Evolutionary conservation across 305 asterid genomes (phyloP).

Genomic region (Fraxinus sp.): DNA sequence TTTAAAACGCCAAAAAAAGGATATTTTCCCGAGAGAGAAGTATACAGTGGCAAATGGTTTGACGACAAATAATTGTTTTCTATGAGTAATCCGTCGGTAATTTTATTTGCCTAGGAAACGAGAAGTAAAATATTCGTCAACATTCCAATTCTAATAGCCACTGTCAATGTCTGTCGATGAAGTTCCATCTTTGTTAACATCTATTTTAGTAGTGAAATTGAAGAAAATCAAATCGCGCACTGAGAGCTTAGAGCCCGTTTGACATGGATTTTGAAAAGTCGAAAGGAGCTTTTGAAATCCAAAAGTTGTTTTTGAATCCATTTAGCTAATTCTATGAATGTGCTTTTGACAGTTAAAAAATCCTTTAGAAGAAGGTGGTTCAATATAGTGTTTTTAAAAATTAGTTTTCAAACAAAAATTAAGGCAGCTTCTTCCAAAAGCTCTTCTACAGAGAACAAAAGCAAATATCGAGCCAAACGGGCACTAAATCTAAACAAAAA

Average conservation of each 20-base stretch:
- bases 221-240: neutral
- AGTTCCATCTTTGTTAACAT: neutral
- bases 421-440: no score
- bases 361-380: no score
- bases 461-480: neutral
- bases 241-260: no score
- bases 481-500: neutral
- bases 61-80: neutral
- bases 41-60: neutral
- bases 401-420: no score
- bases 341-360: no score
- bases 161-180: neutral
- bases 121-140: neutral
- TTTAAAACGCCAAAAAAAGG: neutral
- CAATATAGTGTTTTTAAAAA: neutral
- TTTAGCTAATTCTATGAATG: no score
- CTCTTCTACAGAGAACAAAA: neutral
- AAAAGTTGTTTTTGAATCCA: no score
- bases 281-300: neutral
- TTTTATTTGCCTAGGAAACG: neutral
- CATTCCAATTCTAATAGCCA: neutral
- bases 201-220: neutral
- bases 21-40: neutral
- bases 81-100: neutral
- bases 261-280: neutral